Percentiles rank a stretch among this genome's conserved stretches.
Evolutionary conservation across 208 protist species (phyloP).

Genomic region (Trypanosoma caninum): DNA sequence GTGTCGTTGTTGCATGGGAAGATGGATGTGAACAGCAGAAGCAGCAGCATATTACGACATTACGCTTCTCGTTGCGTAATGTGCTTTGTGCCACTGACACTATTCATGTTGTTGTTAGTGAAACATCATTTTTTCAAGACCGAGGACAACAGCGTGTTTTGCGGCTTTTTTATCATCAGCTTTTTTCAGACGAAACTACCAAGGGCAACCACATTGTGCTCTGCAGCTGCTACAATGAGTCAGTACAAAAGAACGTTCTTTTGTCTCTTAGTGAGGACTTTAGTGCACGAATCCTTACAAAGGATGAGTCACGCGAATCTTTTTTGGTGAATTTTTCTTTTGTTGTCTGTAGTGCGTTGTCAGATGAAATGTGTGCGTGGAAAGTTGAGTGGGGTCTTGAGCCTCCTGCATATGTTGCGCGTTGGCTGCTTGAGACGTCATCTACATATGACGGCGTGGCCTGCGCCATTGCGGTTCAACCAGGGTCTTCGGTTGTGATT

Average conservation of each 20-base stretch:
- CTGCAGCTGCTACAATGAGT: constrained; percentile 31
- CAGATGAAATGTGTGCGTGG: not conserved
- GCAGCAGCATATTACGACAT: constrained; percentile 32
- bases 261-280: constrained; percentile 4
- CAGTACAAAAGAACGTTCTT: constrained; percentile 3
- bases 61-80: constrained; percentile 35
- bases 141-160: constrained; percentile 33
- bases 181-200: constrained; percentile 25
- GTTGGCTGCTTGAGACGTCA: constrained; percentile 38
- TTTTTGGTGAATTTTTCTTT: constrained; percentile 23
- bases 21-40: constrained; percentile 12
- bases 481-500: constrained; percentile 20
- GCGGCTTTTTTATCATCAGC: constrained; percentile 43
- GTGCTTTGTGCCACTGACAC: constrained; percentile 7
- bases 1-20: constrained; percentile 44
- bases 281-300: constrained; percentile 9
- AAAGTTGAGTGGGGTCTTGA: not conserved
- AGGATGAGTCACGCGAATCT: constrained; percentile 6
- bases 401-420: constrained; percentile 23
- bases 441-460: constrained; percentile 37
- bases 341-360: constrained; percentile 4
- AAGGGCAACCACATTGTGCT: constrained; percentile 28
- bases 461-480: constrained; percentile 53
- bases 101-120: not conserved
- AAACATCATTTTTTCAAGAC: constrained; percentile 26